Base-by-base conservation (phyloP, 2,329 filamentous ascomycete species). In the Scedosporium minutisporum region DNA sequence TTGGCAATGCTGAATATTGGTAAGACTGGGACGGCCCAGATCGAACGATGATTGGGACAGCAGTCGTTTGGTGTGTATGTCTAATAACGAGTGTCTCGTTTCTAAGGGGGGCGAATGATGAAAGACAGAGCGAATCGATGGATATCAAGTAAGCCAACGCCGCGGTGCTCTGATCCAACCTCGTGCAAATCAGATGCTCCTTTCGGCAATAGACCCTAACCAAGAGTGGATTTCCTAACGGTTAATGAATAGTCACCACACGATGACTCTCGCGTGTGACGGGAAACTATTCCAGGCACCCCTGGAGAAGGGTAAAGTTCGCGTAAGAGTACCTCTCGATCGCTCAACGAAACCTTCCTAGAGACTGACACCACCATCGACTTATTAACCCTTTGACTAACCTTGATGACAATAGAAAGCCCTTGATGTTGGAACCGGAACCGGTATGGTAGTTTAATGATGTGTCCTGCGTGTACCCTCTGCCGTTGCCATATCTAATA, bases 231-330 rank as follows among this genome's bases (percentile, higher is more conserved):
- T 27, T 33, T 38, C 6, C 33, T 38, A 38, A 38, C 33, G 33
- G 4, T 12, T 6, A 4, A 38, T 38, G 33, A 3, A 6, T 38
- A 68, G 65, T 1, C 69, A 72, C 58, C 66, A 67, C 2, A 67
- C 64, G 5, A 44, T 69, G 5, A 65, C 66, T 3, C 65, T 70
- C 25, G 58, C 65, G 0, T 63, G 70, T 1, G 67, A 67, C 4
- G 65, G 68, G 25, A 58, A 67, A 46, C 62, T 71, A 3, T 68
- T 66, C 42, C 57, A 69, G 1, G 68, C 69, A 1, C 70, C 70
- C 1, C 61, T 72, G 6, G 59, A 61, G 9, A 38, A 51, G 42
- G 44, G 29, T n/a, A 61, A 61, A 33, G 44, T 61, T 27, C 59
- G 25, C 12, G 59, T 61, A 61, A 29, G 44, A 23, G 14, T 9